Evolutionary conservation across 2,329 filamentous ascomycete species (phyloP), one percentile per base, ranked within the genome.

Genomic region (Raffaelea albimanens): DNA sequence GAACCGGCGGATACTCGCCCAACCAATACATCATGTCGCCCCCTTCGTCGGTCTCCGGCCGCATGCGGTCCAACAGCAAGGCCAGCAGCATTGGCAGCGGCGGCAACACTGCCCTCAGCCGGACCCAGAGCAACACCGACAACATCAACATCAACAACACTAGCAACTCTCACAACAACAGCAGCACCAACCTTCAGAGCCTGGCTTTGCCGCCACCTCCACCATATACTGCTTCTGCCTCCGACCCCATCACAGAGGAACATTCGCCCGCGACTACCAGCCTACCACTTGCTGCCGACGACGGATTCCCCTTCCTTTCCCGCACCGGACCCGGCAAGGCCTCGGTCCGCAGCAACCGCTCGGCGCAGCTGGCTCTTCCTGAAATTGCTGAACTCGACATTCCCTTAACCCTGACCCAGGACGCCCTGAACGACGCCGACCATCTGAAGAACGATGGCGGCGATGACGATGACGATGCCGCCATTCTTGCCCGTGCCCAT

Each of bases 1-100:
- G 83, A 43, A 75, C 78, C 60, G 82, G 83, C 23, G 83, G 82
- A 25, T 87, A 85, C 63, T 85, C 82, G 21, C 82, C 83, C 2
- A 77, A 70, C 34, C 82, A 72, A 19, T 85, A 78, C 62, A 67
- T 87, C 52, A 80, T 83, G 65, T 85, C 82, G 39, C 82, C 83
- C 1, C 75, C 70, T 40, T 72, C 78, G 33, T 85, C 83, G 3
- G 62, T 84, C 29, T 63, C 75, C 16, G 79, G 34, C 14, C 34
- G 34, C 34, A 10, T 38, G 34, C 34, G 34, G 34, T 38, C 34
- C 7, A 19, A 19, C 34, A 38, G 34, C 14, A 38, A 38, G 14
- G 13, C 25, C 25, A 38, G 34, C 34, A 38, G 34, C 34, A 19
- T 38, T 38, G 34, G 34, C 34, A 38, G 34, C 18, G 34, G 14